Percentiles rank a stretch among this genome's conserved stretches.
Evolutionary conservation across 1,284 basidiomycete genomes (phyloP).

Genomic region (Salmacisia buchloeana): DNA sequence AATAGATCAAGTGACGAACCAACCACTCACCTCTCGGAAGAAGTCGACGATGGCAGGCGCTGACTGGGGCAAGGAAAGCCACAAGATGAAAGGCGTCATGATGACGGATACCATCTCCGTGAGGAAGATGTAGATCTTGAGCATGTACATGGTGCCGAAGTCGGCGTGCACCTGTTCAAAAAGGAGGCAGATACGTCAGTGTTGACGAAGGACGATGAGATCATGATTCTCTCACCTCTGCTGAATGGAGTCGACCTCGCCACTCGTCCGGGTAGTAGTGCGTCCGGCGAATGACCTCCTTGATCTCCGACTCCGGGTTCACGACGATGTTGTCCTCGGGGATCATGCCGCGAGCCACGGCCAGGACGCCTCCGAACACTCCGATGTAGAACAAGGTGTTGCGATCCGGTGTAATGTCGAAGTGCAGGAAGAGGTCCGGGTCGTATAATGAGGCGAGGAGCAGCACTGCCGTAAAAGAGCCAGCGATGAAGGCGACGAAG

Average conservation of each 20-base stretch:
- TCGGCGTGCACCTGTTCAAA: slow-evolving; percentile 26
- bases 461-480: slow-evolving; percentile 91
- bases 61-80: slow-evolving; percentile 81
- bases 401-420: slow-evolving; percentile 87
- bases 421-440: slow-evolving; percentile 76
- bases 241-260: slow-evolving; percentile 78
- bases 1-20: not conserved
- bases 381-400: slow-evolving; percentile 89
- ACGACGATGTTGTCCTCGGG: slow-evolving; percentile 86
- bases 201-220: too few relatives aligned
- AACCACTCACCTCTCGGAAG: slow-evolving; percentile 27
- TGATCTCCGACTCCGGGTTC: slow-evolving; percentile 85
- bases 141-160: slow-evolving; percentile 37
- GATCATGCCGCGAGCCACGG: slow-evolving; percentile 86
- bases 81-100: slow-evolving; percentile 86
- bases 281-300: slow-evolving; percentile 82
- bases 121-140: slow-evolving; percentile 62
- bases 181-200: not conserved
- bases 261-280: slow-evolving; percentile 92
- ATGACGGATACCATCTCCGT: slow-evolving; percentile 85
- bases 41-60: slow-evolving; percentile 58
- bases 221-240: slow-evolving; percentile 8
- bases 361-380: slow-evolving; percentile 78
- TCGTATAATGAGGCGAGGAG: slow-evolving; percentile 84
- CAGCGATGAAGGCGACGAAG: slow-evolving; percentile 90